Evolutionary conservation across 2,329 filamentous ascomycete species (phyloP).

Genomic region (Exophiala bonariae): DNA sequence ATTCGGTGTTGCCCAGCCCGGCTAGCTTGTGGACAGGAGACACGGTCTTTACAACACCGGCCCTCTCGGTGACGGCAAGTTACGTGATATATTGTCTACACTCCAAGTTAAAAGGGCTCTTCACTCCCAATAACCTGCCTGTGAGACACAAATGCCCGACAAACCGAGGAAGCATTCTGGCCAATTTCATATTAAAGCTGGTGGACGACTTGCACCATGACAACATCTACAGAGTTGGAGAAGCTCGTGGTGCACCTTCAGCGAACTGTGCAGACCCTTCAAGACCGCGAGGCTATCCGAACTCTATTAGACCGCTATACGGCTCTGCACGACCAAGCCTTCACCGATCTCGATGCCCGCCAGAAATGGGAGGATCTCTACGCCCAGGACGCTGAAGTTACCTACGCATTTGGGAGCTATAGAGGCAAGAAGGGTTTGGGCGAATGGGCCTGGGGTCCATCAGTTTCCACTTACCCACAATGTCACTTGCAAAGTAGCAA

Average conservation of each 20-base stretch:
- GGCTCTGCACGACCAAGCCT: conserved; percentile 3
- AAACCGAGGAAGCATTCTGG: no score
- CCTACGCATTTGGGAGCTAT: conserved; percentile 11
- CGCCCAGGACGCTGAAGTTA: conserved; percentile 7
- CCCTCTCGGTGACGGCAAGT: no score
- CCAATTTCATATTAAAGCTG: no score
- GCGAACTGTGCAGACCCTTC: background rate
- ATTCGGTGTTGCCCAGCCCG: no score
- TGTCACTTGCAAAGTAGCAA: conserved; percentile 3
- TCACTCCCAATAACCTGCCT: no score
- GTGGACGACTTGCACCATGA: no score
- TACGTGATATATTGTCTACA: no score
- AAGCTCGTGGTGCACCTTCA: background rate
- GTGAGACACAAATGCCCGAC: no score
- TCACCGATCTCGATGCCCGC: background rate
- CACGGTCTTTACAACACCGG: no score
- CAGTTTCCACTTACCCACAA: conserved; percentile 1
- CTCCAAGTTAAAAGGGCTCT: no score
- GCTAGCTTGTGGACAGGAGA: no score
- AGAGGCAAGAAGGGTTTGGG: conserved; percentile 3
- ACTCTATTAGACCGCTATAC: conserved; percentile 3
- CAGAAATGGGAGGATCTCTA: conserved; percentile 12
- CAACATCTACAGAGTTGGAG: no score
- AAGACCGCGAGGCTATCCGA: conserved; percentile 3
- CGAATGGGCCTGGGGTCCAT: conserved; percentile 3